These are phyloP conservation scores for Fraxinus paxiana DNA, from an alignment of 305 asterid genomes.

Conservation along the genomic window DNA sequence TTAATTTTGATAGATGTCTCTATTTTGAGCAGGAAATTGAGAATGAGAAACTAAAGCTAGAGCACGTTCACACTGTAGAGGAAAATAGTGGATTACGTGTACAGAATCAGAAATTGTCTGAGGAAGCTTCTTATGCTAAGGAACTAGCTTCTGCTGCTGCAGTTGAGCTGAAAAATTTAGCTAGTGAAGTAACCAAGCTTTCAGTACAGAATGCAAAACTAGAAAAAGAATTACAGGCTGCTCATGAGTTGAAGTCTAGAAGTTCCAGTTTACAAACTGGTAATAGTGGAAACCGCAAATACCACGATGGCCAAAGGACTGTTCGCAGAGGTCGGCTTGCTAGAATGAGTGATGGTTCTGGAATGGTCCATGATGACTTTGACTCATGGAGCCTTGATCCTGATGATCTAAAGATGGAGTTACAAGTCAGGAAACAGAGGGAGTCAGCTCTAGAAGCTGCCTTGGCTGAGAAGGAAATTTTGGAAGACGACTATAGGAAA, in stretches of 20 bases:
- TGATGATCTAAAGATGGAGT: conserved; percentile 76
- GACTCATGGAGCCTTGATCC: conserved; percentile 73
- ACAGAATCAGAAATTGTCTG: conserved; percentile 79
- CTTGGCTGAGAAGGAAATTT: conserved; percentile 71
- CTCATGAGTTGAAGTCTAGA: conserved; percentile 65
- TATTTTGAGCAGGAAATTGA: conserved; percentile 64
- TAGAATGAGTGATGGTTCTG: conserved; percentile 53
- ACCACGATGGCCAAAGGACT: conserved; percentile 45
- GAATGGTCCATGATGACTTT: conserved; percentile 55
- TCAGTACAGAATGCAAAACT: conserved; percentile 73
- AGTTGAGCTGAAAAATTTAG: conserved; percentile 80
- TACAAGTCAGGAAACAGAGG: conserved; percentile 80
- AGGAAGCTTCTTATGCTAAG: conserved; percentile 95
- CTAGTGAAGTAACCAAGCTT: conserved; percentile 90
- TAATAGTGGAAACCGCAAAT: conserved; percentile 52
- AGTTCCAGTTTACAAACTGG: conserved; percentile 40
- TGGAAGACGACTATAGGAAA: conserved; percentile 79
- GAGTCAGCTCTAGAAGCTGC: conserved; percentile 85
- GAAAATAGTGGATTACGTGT: conserved; percentile 83
- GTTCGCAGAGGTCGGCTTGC: conserved; percentile 56
- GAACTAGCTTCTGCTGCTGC: conserved; percentile 99
- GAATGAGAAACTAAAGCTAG: conserved; percentile 73
- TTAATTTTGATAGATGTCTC: conserved; percentile 15
- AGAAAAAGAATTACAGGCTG: conserved; percentile 69
- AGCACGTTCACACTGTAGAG: conserved; percentile 61